Percentiles rank a stretch among this genome's conserved stretches.
Evolutionary conservation across 768 basidiomycete species (phyloP).

Genomic region (Auricularia sp.): DNA sequence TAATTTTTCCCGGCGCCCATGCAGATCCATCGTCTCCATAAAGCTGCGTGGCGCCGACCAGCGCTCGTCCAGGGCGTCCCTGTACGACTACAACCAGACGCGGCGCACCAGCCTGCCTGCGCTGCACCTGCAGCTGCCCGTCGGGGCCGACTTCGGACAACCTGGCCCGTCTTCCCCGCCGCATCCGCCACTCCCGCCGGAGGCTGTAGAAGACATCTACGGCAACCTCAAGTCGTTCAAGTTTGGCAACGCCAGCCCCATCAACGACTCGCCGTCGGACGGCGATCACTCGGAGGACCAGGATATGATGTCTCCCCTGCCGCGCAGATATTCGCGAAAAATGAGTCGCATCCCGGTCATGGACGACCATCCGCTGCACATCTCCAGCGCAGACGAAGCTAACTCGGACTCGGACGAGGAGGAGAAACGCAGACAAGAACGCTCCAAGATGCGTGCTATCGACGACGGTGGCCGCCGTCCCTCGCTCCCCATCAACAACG

Average conservation of each 20-base stretch:
- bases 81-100: not conserved
- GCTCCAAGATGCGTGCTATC: constrained; percentile 35
- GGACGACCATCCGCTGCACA: not conserved
- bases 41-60: not conserved
- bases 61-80: not conserved
- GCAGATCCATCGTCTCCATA: not conserved
- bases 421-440: constrained; percentile 19
- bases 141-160: not conserved
- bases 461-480: constrained; percentile 33
- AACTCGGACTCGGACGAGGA: constrained; percentile 26
- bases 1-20: not conserved
- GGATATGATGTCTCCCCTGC: not conserved
- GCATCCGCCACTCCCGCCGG: not conserved
- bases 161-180: not conserved
- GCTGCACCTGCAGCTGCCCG: not conserved
- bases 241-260: not conserved
- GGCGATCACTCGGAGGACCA: not conserved
- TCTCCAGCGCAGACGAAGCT: constrained; percentile 17
- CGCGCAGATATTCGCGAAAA: not conserved
- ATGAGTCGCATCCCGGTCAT: not conserved
- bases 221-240: not conserved
- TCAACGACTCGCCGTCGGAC: not conserved
- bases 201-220: not conserved
- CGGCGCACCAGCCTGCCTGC: not conserved
- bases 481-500: constrained; percentile 28